Base-by-base conservation (phyloP, 2,329 filamentous ascomycete genomes). In the Mollisiaceae sp. region DNA sequence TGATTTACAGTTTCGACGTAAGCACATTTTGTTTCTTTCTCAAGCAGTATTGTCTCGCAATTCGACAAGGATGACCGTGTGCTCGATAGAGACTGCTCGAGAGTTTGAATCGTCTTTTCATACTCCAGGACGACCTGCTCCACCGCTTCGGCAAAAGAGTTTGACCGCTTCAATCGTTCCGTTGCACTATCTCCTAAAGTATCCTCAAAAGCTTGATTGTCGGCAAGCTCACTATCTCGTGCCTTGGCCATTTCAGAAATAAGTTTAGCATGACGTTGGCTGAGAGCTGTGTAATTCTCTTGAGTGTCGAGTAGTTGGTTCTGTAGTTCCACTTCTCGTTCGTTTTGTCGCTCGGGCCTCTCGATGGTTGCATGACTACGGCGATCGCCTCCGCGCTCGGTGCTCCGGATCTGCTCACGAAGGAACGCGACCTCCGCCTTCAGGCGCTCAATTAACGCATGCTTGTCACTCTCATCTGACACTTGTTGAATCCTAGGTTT, bases 81-180 rank as follows among this genome's bases (percentile, higher is more conserved):
- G 74, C 89, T 95, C 0, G 94, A 94, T 15, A 99, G 86, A 1
- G 94, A 97, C 59, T 93, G 89, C 78, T 99, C 95, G 18, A 99
- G 85, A 61, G 88, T 91, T 77, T 98, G 94, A 59, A 99, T 99
- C 0, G 96, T 99, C 83, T 97, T 98, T 78, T 99, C 96, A 76
- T 99, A 99, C 79, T 99, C 95, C 58, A 98, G 82, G 2, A 99
- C 93, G 24, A 99, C 93, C 75, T 97, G 92, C 75, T 99, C 95
- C 22, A 99, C 94, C 35, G 94, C 94, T 76, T 97, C 91, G 1
- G 94, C 94, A 76, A 99, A 98, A 0, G 92, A 96, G 76, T 96
- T 97, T 20, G 96, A 99, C 47, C 95, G 89, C 76, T 97, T 96
- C 69, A 98, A 81, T 61, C 95, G 87, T 76, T 97, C 94, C 27